Evolutionary conservation across 2,329 filamentous ascomycete species (phyloP), one percentile per base, ranked within the genome.

Genomic region (Xylariales sp.): DNA sequence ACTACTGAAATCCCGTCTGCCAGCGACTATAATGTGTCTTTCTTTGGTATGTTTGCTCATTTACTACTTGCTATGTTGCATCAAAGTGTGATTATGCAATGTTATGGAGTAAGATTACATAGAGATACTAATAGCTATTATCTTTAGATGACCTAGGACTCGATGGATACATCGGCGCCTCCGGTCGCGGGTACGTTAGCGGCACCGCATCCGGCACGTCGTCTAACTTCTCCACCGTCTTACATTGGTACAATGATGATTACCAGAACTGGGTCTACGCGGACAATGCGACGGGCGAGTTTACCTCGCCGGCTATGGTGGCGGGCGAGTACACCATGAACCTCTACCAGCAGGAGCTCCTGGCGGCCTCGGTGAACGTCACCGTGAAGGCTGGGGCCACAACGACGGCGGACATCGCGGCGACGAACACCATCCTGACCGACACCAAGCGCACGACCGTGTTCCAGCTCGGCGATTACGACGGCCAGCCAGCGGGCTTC

Each of bases 311-410:
- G 1, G 62, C 70, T 40, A 84, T 85, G 80, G 81, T 79, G 50
- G 75, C 79, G 0, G 80, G 81, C 20, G 81, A 74, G 1, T 84
- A 84, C 60, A 82, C 76, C n/a, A 81, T 82, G 69, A 72, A 80
- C 5, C 68, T 84, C 15, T 81, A 81, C 55, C 74, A 78, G 43
- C 69, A 65, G 21, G 77, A 82, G 46, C 73, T 70, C 54, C 67
- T 70, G 41, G 73, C 79, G 2, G 74, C 71, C 5, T 67, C 65
- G 1, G 57, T 61, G 4, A 67, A 60, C 4, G 69, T 76, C 6
- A 61, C 59, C 0, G 73, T 81, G n/a, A 64, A 60, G 1, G 72
- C 74, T 1, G 76, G 75, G 2, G 55, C 62, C 15, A 69, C 67
- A 0, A 70, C 66, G 0, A 68, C 62, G 2, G 65, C 67, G 36